Conservation (phyloP, 1,284 basidiomycete genomes). For the Ustilago sp. region DNA sequence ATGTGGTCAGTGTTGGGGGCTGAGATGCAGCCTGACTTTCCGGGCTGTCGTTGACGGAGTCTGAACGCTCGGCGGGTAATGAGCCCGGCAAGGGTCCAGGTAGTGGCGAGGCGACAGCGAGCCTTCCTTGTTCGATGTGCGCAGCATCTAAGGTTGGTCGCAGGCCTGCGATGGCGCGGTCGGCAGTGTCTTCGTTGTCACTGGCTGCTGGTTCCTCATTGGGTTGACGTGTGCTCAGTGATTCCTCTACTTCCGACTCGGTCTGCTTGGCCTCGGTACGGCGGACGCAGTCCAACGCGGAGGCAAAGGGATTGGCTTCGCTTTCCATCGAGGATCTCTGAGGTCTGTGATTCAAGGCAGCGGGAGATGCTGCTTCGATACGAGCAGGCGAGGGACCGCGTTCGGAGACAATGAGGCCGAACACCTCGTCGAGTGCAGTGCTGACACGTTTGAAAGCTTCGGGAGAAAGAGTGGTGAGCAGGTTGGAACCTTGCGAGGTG, state of each 20-base stretch:
- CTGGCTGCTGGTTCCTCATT: slow-evolving; percentile 2
- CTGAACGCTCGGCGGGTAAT: not conserved
- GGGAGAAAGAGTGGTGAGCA: slow-evolving; percentile 54
- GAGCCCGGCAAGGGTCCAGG: slow-evolving; percentile 13
- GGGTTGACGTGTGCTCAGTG: not conserved
- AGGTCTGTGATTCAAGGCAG: slow-evolving; percentile 2
- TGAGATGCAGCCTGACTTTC: slow-evolving; percentile 4
- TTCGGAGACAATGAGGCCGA: slow-evolving; percentile 51
- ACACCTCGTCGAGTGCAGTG: slow-evolving; percentile 63
- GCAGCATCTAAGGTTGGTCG: slow-evolving; percentile 19
- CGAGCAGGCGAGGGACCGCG: slow-evolving; percentile 15
- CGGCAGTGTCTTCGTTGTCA: slow-evolving; percentile 16
- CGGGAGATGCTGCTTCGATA: not conserved
- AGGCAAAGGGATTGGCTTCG: slow-evolving; percentile 52
- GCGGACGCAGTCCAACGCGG: slow-evolving; percentile 42
- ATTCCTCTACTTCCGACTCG: not conserved
- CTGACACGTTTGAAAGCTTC: slow-evolving; percentile 65
- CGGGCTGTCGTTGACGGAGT: slow-evolving; percentile 5
- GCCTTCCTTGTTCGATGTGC: slow-evolving; percentile 18
- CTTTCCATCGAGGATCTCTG: slow-evolving; percentile 47
- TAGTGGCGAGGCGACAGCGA: slow-evolving; percentile 15
- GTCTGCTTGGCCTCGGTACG: slow-evolving; percentile 6
- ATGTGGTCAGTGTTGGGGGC: slow-evolving; percentile 8
- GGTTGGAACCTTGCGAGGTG: slow-evolving; percentile 26
- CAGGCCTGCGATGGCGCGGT: slow-evolving; percentile 16